Evolutionary conservation across 2,329 filamentous ascomycete genomes (phyloP), one percentile per base, ranked within the genome.

Genomic region (Knufia petricola): DNA sequence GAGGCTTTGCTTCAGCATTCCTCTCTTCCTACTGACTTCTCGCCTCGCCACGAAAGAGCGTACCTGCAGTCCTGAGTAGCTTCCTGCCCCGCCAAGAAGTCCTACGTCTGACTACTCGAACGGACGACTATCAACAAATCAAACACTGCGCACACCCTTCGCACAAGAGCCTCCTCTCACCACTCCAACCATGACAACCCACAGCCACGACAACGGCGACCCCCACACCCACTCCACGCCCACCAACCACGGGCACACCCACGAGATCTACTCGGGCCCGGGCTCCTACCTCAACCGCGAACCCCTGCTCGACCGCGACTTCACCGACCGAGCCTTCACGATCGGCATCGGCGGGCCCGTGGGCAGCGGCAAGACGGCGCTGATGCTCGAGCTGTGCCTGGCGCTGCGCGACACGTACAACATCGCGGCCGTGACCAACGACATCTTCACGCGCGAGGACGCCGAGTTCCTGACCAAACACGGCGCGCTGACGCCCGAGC

Each of bases 261-360:
- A 96, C 66, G 92, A 96, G 73, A 88, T 96, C 61, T 84, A 95
- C 58, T 84, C 92, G 62, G 90, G 90, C 0, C 92, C 92, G 0
- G 92, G 92, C 38, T 94, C 87, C 63, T 96, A 85, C 64, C 68
- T 92, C 26, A 83, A 84, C 44, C 82, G 92, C 13, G 92, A 96
- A 86, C 92, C 90, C 53, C 85, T 96, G 49, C 79, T 88, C 55
- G 85, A 95, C 9, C 78, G 90, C 48, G 77, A 89, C 63, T 98
- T 89, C 86, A 76, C 76, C 23, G 86, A 94, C 56, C 77, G 92
- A 50, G 89, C 89, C 12, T 98, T 95, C 62, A 96, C 92, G 3
- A 77, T 98, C 61, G 92, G 92, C n/a, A 96, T 96, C 69, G 92
- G 92, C 70, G 92, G 92, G 37, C 92, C 92, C 52, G 92, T 98